A percentile compares a stretch with the other conserved stretches of the same genome.
These are phyloP conservation scores for Mycena floridula DNA, from an alignment of 768 basidiomycete species.

Conservation along the genomic window DNA sequence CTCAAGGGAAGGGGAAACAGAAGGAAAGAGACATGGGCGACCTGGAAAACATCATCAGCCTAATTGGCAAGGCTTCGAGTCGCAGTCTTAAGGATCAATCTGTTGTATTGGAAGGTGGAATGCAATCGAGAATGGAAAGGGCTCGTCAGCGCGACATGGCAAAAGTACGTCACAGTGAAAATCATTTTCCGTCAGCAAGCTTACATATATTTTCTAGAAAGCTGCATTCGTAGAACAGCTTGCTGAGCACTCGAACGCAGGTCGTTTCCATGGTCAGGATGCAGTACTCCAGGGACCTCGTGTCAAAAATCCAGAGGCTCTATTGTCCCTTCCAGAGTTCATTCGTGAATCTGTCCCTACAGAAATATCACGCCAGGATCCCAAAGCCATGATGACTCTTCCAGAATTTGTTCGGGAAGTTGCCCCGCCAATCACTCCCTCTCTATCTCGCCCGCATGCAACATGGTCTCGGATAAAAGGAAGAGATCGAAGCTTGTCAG, in stretches of 20 bases:
- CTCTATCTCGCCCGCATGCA: constrained; percentile 3
- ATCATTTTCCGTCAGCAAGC: background rate
- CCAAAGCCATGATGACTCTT: constrained; percentile 45
- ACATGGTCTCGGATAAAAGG: constrained; percentile 14
- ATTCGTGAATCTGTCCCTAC: constrained; percentile 48
- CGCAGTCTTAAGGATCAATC: constrained; percentile 66
- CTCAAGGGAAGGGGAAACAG: constrained; percentile 45
- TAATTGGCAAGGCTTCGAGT: constrained; percentile 66
- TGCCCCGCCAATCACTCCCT: constrained; percentile 23
- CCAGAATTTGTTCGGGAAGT: constrained; percentile 57
- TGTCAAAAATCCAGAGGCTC: constrained; percentile 43
- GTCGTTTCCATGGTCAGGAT: constrained; percentile 78
- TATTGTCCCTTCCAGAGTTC: constrained; percentile 57
- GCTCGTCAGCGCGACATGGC: constrained; percentile 51
- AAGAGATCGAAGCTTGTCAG: constrained; percentile 49
- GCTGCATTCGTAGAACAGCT: constrained; percentile 74
- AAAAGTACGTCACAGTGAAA: constrained; percentile 39
- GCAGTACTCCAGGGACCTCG: constrained; percentile 42
- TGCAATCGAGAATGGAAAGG: constrained; percentile 49
- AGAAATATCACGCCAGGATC: constrained; percentile 26
- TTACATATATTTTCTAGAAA: constrained; percentile 34
- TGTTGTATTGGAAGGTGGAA: constrained; percentile 57
- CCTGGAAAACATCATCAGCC: constrained; percentile 63
- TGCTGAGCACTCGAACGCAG: constrained; percentile 60
- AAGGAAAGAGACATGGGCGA: constrained; percentile 40